phyloP scores from a whole-genome alignment of 2,329 filamentous ascomycete genomes.

The Aspergillus carbonarius region DNA sequence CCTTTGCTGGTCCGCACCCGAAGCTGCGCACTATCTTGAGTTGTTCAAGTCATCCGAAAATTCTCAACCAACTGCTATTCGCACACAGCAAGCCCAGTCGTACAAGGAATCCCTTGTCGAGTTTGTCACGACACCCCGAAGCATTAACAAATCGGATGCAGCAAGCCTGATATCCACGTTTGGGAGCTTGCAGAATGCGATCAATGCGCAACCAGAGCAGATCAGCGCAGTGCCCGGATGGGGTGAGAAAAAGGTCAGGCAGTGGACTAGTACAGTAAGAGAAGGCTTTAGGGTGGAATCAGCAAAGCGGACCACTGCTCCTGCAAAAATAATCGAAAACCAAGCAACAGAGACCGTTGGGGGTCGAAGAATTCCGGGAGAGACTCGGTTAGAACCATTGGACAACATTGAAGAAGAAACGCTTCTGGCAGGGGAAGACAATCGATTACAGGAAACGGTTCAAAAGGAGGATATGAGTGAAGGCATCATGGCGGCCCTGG shows the following conservation, averaged over 20 bases:
- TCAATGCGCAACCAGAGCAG: constrained; percentile 86
- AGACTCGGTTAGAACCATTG: constrained; percentile 9
- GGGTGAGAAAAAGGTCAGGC: constrained; percentile 91
- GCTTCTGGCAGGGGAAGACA: constrained; percentile 29
- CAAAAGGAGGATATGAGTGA: constrained; percentile 52
- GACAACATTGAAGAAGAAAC: constrained; percentile 53
- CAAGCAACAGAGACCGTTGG: constrained; percentile 23
- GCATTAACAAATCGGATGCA: constrained; percentile 92
- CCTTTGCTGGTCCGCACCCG: constrained; percentile 89
- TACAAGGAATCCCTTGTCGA: constrained; percentile 88
- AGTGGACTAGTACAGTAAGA: constrained; percentile 77
- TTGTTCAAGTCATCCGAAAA: constrained; percentile 94
- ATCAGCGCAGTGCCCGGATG: constrained; percentile 82
- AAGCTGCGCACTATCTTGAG: constrained; percentile 91
- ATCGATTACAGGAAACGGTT: constrained; percentile 13
- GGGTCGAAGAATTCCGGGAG: neutral
- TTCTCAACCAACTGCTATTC: constrained; percentile 76
- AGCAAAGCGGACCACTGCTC: constrained; percentile 58
- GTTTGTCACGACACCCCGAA: constrained; percentile 85
- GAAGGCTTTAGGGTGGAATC: constrained; percentile 80
- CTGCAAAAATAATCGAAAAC: constrained; percentile 24
- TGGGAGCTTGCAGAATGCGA: constrained; percentile 78
- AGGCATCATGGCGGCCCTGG: constrained; percentile 59
- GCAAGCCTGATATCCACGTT: constrained; percentile 88
- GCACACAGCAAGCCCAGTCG: constrained; percentile 75